Conservation (phyloP, 345 rosid species). For the Erysimum cheiranthoides region DNA sequence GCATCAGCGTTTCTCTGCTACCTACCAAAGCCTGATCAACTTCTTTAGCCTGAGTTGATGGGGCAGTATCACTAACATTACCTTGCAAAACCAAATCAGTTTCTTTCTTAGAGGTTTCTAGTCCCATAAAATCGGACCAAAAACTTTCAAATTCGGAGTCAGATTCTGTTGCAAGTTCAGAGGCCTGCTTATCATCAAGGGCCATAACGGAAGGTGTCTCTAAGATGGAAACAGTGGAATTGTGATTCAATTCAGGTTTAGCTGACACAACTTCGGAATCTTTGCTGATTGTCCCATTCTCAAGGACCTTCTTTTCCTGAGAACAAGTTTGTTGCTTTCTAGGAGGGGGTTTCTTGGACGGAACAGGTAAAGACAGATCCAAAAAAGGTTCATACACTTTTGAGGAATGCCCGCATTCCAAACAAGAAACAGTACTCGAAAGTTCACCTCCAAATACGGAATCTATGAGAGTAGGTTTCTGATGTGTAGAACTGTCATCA, state of each 20-base stretch:
- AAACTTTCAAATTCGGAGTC: conserved; percentile 26
- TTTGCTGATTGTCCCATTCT: conserved; percentile 49
- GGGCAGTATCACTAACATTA: conserved; percentile 6
- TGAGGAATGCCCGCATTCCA: conserved; percentile 82
- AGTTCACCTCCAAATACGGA: conserved; percentile 81
- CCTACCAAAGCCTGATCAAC: conserved; percentile 46
- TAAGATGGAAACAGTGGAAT: conserved; percentile 3
- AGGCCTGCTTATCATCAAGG: conserved; percentile 4
- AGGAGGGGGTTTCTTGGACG: conserved; percentile 73
- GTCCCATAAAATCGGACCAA: conserved; percentile 35
- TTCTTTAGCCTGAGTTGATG: conserved; percentile 35
- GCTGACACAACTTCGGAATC: conserved; percentile 43
- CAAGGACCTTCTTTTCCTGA: conserved; percentile 64
- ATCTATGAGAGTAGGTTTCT: conserved; percentile 66
- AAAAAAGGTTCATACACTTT: conserved; percentile 81
- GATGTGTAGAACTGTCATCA: conserved; percentile 32
- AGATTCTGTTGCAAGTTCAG: conserved; percentile 12
- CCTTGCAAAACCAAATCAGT: conserved; percentile 19
- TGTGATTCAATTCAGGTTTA: neutral
- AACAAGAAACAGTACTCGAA: conserved; percentile 82
- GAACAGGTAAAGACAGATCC: conserved; percentile 91
- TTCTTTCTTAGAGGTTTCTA: conserved; percentile 20
- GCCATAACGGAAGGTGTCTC: conserved; percentile 27
- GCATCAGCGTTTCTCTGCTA: conserved; percentile 36
- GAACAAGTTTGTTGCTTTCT: conserved; percentile 57